Base-by-base conservation (phyloP, 495 filamentous ascomycete species). In the Mytilinidion resinicola region DNA sequence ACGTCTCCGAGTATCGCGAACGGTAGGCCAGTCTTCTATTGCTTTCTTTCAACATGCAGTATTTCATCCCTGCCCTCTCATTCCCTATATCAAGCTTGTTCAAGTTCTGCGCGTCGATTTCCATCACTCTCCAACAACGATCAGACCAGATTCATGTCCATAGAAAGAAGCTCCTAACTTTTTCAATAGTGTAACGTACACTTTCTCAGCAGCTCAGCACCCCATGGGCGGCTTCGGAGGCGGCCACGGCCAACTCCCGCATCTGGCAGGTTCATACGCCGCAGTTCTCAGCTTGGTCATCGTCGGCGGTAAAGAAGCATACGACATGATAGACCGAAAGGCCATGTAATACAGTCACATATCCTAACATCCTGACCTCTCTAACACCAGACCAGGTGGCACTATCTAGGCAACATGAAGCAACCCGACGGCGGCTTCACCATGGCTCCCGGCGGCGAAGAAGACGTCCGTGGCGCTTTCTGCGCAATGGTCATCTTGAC, bases 391-490 rank as follows among this genome's bases (percentile, higher is more conserved):
- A 9, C 9, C 43, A 84, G 80, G 74, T 95, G 91, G 87, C 84
- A 77, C 69, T 98, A 88, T 87, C 77, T 98, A 11, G 87, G 88
- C 57, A 72, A 72, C 20, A 76, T 98, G 54, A 97, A 96, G 77
- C 85, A 93, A 65, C 70, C 76, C 7, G 83, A 89, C 69, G 95
- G 93, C 37, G 88, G 87, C 2, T 96, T 98, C 66, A 79, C 82
- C 49, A 82, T 98, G 65, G 83, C 82, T 51, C 73, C 85, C 34
- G 86, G 85, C 48, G 93, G 91, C 34, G 93, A 98, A 76, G 85
- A 88, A 70, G 93, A 98, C 72, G 88, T 96, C 55, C 84, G 91
- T 63, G 93, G 92, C 25, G 90, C 89, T 46, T 98, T 95, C 69
- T 95, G 89, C 74, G 86, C 91, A 20, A 78, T 91, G 64, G 84